phyloP scores from a whole-genome alignment of 164 flowering plant genomes.

The Platanus orientalis region DNA sequence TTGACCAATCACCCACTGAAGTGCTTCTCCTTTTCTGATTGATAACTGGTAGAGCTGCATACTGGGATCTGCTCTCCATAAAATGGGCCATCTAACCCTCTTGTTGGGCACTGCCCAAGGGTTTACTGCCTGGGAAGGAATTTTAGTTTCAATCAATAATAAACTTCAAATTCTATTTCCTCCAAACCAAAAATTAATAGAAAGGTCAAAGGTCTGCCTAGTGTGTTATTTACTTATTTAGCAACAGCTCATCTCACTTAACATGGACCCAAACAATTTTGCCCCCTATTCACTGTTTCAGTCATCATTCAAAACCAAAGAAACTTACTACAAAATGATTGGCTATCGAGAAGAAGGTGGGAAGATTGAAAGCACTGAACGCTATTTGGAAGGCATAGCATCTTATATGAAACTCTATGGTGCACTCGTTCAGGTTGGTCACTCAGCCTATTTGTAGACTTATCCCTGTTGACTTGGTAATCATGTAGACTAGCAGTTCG shows the following conservation, averaged over 20 bases:
- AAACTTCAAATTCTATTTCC: no score
- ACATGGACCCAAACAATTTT: not conserved
- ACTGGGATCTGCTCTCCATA: not conserved
- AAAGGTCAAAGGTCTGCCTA: no score
- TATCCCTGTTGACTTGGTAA: not conserved
- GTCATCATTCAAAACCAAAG: constrained; percentile 53
- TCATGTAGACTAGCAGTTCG: not conserved
- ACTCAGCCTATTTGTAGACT: not conserved
- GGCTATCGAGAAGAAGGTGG: constrained; percentile 71
- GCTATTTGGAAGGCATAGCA: constrained; percentile 49
- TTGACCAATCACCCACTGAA: no score
- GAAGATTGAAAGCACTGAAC: constrained; percentile 46
- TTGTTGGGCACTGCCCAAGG: no score
- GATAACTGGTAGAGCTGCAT: no score
- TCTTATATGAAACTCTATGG: constrained; percentile 76
- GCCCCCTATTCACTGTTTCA: constrained; percentile 21
- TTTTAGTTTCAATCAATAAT: no score
- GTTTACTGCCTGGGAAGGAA: no score
- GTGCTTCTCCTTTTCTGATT: no score
- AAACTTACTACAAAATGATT: constrained; percentile 57
- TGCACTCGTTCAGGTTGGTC: constrained; percentile 77
- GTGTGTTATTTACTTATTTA: no score
- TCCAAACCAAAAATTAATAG: no score
- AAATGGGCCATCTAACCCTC: no score
- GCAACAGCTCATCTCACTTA: not conserved